These are phyloP conservation scores for Polyporus tsugae DNA, from an alignment of 1,284 basidiomycete genomes.

Conservation along the genomic window DNA sequence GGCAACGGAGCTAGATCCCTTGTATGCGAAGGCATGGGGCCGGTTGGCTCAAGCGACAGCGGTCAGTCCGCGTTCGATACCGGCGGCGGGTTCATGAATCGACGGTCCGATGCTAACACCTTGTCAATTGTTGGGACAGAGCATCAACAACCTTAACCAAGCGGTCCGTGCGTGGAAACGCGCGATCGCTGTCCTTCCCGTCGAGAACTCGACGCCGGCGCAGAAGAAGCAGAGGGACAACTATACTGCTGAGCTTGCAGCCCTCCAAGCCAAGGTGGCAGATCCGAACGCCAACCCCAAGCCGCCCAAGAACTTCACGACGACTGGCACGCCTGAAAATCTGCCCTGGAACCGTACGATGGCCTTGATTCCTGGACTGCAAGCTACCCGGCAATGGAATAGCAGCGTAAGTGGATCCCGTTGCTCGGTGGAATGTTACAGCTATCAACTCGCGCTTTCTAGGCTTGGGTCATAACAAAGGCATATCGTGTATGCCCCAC, in stretches of 20 bases:
- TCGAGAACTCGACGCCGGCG: constrained; percentile 31
- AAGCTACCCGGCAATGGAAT: constrained; percentile 11
- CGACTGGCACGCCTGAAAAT: not conserved
- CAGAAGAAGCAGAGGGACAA: constrained; percentile 41
- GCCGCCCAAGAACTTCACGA: not conserved
- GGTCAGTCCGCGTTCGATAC: constrained; percentile 3
- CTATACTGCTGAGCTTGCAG: constrained; percentile 35
- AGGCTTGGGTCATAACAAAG: constrained; percentile 46
- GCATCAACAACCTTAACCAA: constrained; percentile 29
- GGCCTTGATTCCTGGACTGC: constrained; percentile 27
- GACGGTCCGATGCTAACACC: not conserved
- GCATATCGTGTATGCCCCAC: constrained; percentile 21
- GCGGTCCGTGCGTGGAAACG: constrained; percentile 35
- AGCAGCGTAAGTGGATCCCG: constrained; percentile 30
- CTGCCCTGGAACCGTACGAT: constrained; percentile 34
- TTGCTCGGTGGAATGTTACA: not conserved
- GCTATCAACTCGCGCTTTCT: not conserved
- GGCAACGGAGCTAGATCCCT: constrained; percentile 44
- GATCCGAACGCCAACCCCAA: constrained; percentile 5
- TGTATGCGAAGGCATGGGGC: constrained; percentile 39
- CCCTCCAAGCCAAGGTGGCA: constrained; percentile 15
- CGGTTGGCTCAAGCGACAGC: constrained; percentile 5
- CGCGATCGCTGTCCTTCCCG: constrained; percentile 38
- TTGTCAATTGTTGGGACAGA: constrained; percentile 16
- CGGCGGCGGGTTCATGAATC: not conserved